Conservation (phyloP, 2,329 filamentous ascomycete genomes). For the Polytolypa hystricis region DNA sequence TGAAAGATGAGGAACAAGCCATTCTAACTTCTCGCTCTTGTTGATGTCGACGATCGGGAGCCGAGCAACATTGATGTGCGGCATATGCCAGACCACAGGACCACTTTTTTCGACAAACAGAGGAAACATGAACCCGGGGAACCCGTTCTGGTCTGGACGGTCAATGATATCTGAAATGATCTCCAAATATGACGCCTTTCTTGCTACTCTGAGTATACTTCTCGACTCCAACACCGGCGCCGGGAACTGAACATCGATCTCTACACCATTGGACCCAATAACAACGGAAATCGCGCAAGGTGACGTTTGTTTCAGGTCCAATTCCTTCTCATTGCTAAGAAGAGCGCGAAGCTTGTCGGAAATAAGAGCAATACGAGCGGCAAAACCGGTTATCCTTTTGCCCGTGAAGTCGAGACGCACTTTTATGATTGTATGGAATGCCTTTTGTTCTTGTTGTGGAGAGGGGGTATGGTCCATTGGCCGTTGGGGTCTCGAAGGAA, state of each 20-base stretch:
- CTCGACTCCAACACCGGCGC: constrained; percentile 13
- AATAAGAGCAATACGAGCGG: constrained; percentile 8
- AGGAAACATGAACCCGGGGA: constrained; percentile 13
- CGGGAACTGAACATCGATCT: constrained; percentile 14
- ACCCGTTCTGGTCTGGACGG: constrained; percentile 4
- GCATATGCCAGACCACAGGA: constrained; percentile 15
- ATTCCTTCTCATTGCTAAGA: constrained; percentile 5
- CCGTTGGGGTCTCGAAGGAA: constrained; percentile 1
- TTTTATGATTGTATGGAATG: constrained; percentile 4
- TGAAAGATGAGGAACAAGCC: constrained; percentile 13
- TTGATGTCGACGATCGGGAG: constrained; percentile 15
- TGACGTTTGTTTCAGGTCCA: constrained; percentile 8
- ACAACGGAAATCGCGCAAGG: constrained; percentile 10
- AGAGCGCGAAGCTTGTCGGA: constrained; percentile 3
- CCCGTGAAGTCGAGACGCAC: constrained; percentile 3
- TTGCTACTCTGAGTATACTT: constrained; percentile 18
- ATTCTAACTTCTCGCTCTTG: constrained; percentile 9
- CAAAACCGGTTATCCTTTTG: constrained; percentile 8
- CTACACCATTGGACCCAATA: constrained; percentile 5
- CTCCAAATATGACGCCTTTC: constrained; percentile 23
- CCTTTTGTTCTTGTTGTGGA: not conserved
- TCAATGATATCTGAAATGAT: constrained; percentile 13
- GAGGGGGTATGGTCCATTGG: too few species aligned
- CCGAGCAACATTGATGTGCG: constrained; percentile 14
- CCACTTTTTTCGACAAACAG: constrained; percentile 3